Base-by-base conservation (phyloP, 371 early-diverging fungal genomes). In the Umbelopsis sp. region DNA sequence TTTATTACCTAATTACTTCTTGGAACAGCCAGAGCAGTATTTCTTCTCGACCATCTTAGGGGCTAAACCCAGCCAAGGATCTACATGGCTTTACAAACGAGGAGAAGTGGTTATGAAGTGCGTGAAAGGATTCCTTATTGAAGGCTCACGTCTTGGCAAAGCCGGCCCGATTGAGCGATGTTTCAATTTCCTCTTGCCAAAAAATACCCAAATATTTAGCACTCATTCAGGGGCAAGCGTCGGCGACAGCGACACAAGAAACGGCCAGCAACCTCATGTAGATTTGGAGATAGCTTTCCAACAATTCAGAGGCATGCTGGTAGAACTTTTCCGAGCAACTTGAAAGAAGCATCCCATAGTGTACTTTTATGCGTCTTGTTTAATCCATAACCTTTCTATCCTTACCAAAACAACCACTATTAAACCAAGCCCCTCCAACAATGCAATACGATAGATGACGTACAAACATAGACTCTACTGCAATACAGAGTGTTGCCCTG, bases 61-160 rank as follows among this genome's bases (percentile, higher is more conserved):
- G 25, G 67, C 72, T 38, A 68, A 65, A 4, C 37, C 52, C 0
- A 73, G 71, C 29, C 70, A 71, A 20, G 72, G 70, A 37, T 29
- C 66, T 12, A 69, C 66, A 7, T 77, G 83, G 76, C 63, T 89
- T 4, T 72, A 74, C 53, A 81, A 82, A 65, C 84, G 89, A 14
- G 81, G 85, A 14, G 89, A 91, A 67, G 72, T 80, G 12, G 82
- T 89, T 8, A 76, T 90, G 72, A 91, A 89, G 67, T 82, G 81
- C 63, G 84, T 88, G 48, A 88, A 89, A 68, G 89, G 88, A 1
- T 82, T 81, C 63, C 70, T 92, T 66, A 84, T 84, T 51, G 90
- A 89, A 67, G 77, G 79, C 66, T 84, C 79, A 18, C 83, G 78
- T 18, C 75, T 74, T 65, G 76, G 80, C 8, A 81, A 81, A 63